Percentiles rank a stretch among this genome's conserved stretches.
Evolutionary conservation across 495 filamentous ascomycete species (phyloP).

Genomic region (Penicillium bialowiezense): DNA sequence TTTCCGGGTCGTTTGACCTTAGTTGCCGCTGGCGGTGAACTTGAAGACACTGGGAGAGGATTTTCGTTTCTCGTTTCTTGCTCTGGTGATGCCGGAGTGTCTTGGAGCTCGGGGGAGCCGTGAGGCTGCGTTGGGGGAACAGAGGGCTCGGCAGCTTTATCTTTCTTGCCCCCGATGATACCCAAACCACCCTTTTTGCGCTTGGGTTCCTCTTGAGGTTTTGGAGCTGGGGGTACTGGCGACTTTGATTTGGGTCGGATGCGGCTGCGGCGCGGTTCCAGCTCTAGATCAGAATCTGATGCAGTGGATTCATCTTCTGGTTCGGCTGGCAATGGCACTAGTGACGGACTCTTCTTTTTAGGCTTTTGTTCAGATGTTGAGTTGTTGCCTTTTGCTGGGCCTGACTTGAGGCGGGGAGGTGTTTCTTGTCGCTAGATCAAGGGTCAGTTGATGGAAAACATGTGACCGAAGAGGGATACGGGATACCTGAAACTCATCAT

Average conservation of each 20-base stretch:
- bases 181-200: slow-evolving; percentile 28
- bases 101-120: neutral
- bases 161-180: slow-evolving; percentile 41
- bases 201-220: slow-evolving; percentile 7
- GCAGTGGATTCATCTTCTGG: slow-evolving; percentile 11
- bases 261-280: slow-evolving; percentile 5
- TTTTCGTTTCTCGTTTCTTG: neutral
- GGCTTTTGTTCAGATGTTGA: neutral
- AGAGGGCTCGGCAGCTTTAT: slow-evolving; percentile 11
- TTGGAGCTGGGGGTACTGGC: neutral
- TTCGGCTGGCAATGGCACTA: neutral
- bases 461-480: neutral
- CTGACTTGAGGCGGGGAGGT: slow-evolving; percentile 26
- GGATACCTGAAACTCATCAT: slow-evolving; percentile 40
- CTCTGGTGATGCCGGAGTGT: neutral
- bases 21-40: neutral
- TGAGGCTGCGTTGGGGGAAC: slow-evolving; percentile 2
- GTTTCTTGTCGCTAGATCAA: slow-evolving; percentile 37
- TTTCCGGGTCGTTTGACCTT: slow-evolving; percentile 28
- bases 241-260: slow-evolving; percentile 3
- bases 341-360: slow-evolving; percentile 6
- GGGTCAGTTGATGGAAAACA: slow-evolving; percentile 2
- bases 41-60: slow-evolving; percentile 4
- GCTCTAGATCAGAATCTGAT: slow-evolving; percentile 21
- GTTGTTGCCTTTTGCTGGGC: neutral